These are phyloP conservation scores for Chlorella sp. DNA, from an alignment of 139 green algal genomes.

Conservation along the genomic window DNA sequence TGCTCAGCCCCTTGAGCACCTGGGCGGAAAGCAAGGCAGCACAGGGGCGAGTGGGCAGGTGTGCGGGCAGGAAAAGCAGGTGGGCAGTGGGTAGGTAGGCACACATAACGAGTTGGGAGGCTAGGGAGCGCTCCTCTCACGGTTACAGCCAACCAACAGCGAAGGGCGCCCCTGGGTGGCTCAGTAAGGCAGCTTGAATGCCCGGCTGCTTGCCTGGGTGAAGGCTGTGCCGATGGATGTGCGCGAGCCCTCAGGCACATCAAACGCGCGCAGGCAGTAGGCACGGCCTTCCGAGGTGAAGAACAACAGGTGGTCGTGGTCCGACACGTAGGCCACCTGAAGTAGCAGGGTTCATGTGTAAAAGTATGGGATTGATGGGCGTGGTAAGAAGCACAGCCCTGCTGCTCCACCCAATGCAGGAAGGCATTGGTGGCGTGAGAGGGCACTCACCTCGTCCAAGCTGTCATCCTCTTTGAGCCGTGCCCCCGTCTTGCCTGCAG, in stretches of 20 bases:
- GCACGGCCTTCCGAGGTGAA: slow-evolving; percentile 71
- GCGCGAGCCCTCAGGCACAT: slow-evolving; percentile 75
- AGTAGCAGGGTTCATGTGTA: too few relatives aligned
- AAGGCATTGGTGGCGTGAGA: too few relatives aligned
- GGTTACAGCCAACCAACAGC: too few relatives aligned
- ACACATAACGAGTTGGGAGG: too few relatives aligned
- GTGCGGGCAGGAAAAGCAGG: too few relatives aligned
- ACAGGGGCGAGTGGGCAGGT: too few relatives aligned
- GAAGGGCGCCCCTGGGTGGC: too few relatives aligned
- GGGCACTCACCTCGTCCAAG: slow-evolving; percentile 34
- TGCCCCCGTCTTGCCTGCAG: slow-evolving; percentile 59
- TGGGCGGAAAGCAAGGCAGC: slow-evolving; percentile 41
- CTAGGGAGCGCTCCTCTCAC: too few relatives aligned
- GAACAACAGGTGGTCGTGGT: slow-evolving; percentile 87
- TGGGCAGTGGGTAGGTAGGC: not conserved
- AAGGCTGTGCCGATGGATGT: slow-evolving; percentile 66
- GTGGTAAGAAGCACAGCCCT: too few relatives aligned
- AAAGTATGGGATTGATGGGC: too few relatives aligned
- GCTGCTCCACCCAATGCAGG: too few relatives aligned
- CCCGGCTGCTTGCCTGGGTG: slow-evolving; percentile 39
- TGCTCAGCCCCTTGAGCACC: slow-evolving; percentile 62
- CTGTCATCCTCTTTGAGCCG: slow-evolving; percentile 72
- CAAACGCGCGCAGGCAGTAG: slow-evolving; percentile 68
- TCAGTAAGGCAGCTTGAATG: too few relatives aligned
- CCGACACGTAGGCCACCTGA: slow-evolving; percentile 58